phyloP scores from a whole-genome alignment of 2,329 filamentous ascomycete species.

The Claviceps sp. region DNA sequence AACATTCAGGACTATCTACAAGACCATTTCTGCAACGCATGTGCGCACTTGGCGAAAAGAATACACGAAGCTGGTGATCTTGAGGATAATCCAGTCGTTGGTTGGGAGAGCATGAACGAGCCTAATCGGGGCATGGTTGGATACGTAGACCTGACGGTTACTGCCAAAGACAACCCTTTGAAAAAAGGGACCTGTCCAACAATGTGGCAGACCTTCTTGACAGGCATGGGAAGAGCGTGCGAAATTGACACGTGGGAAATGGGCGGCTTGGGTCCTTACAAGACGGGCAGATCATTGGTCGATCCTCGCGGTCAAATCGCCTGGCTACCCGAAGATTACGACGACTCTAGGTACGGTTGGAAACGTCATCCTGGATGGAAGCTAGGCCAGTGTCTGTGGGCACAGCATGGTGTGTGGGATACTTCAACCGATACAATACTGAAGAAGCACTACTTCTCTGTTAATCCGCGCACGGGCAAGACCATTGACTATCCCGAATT shows the following conservation, averaged over 20 bases:
- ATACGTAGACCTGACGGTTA: constrained; percentile 63
- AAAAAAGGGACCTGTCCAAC: constrained; percentile 91
- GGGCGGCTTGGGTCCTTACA: constrained; percentile 82
- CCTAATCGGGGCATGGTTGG: constrained; percentile 82
- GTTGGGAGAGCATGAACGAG: constrained; percentile 95
- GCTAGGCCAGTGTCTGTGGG: constrained; percentile 91
- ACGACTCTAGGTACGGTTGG: constrained; percentile 83
- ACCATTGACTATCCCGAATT: constrained; percentile 71
- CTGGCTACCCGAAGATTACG: constrained; percentile 73
- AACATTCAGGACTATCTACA: constrained; percentile 97
- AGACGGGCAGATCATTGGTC: constrained; percentile 68
- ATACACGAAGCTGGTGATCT: constrained; percentile 86
- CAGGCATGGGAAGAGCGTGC: constrained; percentile 78
- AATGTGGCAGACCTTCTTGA: constrained; percentile 84
- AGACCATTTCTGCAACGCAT: constrained; percentile 69
- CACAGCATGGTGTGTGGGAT: constrained; percentile 94
- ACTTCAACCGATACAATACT: constrained; percentile 61
- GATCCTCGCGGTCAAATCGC: constrained; percentile 77
- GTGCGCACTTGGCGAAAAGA: constrained; percentile 64
- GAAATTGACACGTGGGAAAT: constrained; percentile 91
- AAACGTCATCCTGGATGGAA: constrained; percentile 80
- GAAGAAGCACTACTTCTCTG: constrained; percentile 77
- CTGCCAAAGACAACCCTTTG: constrained; percentile 77
- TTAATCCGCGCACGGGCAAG: constrained; percentile 60
- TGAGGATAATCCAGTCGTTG: constrained; percentile 75